Evolutionary conservation across 495 filamentous ascomycete genomes (phyloP), one percentile per base, ranked within the genome.

Genomic region (Beverwykella pulmonaria): DNA sequence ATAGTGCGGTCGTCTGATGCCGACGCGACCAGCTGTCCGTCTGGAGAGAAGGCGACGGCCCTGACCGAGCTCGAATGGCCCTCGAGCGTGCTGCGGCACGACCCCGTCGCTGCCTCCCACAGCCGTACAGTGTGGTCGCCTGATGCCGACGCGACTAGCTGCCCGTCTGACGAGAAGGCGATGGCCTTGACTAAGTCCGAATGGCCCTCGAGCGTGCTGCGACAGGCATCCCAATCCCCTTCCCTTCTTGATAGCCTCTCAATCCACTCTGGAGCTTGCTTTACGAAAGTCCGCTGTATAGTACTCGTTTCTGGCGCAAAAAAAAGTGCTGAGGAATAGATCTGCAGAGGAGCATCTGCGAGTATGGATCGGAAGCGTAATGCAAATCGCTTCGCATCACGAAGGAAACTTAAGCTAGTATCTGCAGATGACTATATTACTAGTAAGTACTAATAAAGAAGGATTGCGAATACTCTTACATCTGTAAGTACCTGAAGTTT

Each of bases 331-430:
- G 76, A 65, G 44, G 29, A 65, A 58, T 75, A 77, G 57, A 73
- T 34, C 55, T 77, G 72, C 52, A 80, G 60, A 54, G 73, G 59
- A 20, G 59, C 68, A 17, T 67, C 32, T 56, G 74, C 67, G 41
- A 75, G 59, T n/a, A 71, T 53, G 15, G 39, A 61, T 59, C 36
- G 49, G 56, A 74, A 69, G 22, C 64, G 65, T 14, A 77, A 61
- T 15, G 73, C 63, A 65, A 80, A 80, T 26, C 76, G 73, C 61
- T 62, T 71, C 15, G 76, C 74, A 71, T 80, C 78, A 20, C 71
- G 41, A 19, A 79, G 41, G 67, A 79, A 80, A 20, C 19, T 41
- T 34, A 48, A 32, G 36, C 47, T 15, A 50, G 49, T 20, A 26
- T 53, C 59, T 27, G 32, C 53, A 30, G 25, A 29, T 54, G 23